Base-by-base conservation (phyloP, 1,139 yeast genomes). In the Taphrina confusa region DNA sequence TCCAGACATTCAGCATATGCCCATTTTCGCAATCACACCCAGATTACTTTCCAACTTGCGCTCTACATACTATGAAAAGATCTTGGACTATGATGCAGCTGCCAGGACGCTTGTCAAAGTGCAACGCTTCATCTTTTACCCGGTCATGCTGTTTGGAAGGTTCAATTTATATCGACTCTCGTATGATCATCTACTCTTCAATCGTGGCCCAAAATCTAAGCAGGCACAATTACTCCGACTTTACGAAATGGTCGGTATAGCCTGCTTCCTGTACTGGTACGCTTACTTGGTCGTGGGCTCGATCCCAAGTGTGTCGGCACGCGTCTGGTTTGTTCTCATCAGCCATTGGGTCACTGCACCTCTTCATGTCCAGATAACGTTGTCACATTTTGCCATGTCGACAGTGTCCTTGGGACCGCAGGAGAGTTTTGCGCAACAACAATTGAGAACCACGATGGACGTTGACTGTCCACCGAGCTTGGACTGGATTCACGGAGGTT, bases 381-480 rank as follows among this genome's bases (percentile, higher is more conserved):
- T 89, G 52, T 84, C 92, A 1, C 97, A 89, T 71, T 89, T 89
- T 75, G 96, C 96, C 46, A 90, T 89, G 96, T 86, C 95, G 1
- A 89, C 96, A 0, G 78, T 92, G 3, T 95, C 88, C 68, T 74
- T 89, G 36, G 96, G 96, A 0, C 80, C 82, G 5, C 80, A 85
- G 56, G 97, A 89, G 71, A 79, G 88, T n/a, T 90, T 89, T 70
- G 82, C 85, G 0, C 84, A 85, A 66, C 80, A 92, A 67, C 96
- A 89, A 71, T 70, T 89, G 16, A 78, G 97, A 67, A 89, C 97
- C 0, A 89, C 96, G 3, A 90, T 89, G 96, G 97, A 89, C 70
- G 96, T 89, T 16, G 94, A 86, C 68, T 89, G 97, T 74, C 96
- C 97, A 1, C 83, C 82, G 64, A 89, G 96, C 96, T 76, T 89